Conservation (phyloP, 1,284 basidiomycete genomes). For the Vanrija sp. region DNA sequence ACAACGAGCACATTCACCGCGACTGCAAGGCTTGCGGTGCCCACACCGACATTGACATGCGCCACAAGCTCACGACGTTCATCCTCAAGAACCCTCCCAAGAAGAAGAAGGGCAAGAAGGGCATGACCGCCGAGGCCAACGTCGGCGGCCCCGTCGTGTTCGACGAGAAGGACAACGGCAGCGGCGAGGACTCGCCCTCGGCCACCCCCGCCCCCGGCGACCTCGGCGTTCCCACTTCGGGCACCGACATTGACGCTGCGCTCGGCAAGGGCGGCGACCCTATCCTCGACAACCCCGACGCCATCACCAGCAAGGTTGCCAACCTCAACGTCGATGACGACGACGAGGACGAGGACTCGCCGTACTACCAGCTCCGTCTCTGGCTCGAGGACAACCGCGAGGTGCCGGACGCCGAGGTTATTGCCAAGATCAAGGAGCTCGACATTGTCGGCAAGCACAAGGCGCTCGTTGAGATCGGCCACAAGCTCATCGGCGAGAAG, state of each 20-base stretch:
- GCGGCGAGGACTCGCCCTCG: conserved; percentile 22
- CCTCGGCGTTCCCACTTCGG: conserved; percentile 31
- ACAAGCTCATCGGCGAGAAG: conserved; percentile 75
- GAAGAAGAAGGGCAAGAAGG: conserved; percentile 56
- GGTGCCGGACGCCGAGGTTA: conserved; percentile 57
- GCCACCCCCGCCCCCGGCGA: conserved; percentile 2
- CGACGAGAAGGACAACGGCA: conserved; percentile 36
- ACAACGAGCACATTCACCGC: conserved; percentile 82
- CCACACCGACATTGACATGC: conserved; percentile 88
- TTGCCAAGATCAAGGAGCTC: conserved; percentile 85
- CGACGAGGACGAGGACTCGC: conserved; percentile 80
- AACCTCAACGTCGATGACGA: conserved; percentile 73
- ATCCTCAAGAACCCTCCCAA: conserved; percentile 95
- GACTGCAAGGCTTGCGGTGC: conserved; percentile 99
- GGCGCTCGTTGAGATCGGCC: conserved; percentile 76
- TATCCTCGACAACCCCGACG: conserved; percentile 35
- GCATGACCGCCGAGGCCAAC: conserved; percentile 47
- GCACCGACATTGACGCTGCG: conserved; percentile 41
- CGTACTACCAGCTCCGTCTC: conserved; percentile 74
- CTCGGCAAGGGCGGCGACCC: conserved; percentile 35
- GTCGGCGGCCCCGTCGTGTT: conserved; percentile 44
- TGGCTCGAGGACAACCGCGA: conserved; percentile 79
- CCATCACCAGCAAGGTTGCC: conserved; percentile 75
- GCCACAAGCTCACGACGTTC: conserved; percentile 94
- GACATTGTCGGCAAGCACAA: conserved; percentile 97